Evolutionary conservation across 441 rosid species (phyloP).

Genomic region (Jatropha podagrica): DNA sequence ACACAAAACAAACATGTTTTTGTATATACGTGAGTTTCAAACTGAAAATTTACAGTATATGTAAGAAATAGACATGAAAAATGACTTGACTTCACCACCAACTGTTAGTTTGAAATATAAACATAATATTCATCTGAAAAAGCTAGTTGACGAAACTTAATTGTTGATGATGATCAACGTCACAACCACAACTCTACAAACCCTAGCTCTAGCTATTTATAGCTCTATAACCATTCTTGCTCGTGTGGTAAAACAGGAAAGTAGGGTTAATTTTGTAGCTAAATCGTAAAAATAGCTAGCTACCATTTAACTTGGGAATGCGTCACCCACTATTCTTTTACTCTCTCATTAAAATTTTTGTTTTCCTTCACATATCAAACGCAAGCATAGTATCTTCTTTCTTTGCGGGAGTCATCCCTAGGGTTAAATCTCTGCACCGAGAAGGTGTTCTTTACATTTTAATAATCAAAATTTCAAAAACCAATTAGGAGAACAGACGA

Average conservation of each 20-base stretch:
- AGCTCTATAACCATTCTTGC: neutral
- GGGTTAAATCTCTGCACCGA: too few relatives aligned
- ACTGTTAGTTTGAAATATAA: neutral
- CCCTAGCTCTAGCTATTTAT: slow-evolving; percentile 12
- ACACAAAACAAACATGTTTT: too few relatives aligned
- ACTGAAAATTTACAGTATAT: neutral
- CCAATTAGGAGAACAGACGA: neutral
- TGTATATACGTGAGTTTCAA: neutral
- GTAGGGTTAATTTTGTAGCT: neutral
- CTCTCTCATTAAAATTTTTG: too few relatives aligned
- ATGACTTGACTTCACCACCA: slow-evolving; percentile 28
- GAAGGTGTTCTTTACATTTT: too few relatives aligned
- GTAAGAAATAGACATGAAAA: slow-evolving; percentile 14
- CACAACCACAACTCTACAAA: slow-evolving; percentile 19
- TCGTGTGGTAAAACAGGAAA: slow-evolving; percentile 13
- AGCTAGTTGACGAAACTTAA: slow-evolving; percentile 4
- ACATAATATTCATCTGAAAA: neutral
- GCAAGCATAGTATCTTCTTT: too few relatives aligned
- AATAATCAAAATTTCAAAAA: too few relatives aligned
- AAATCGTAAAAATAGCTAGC: slow-evolving; percentile 1
- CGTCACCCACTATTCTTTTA: neutral
- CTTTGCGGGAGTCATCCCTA: too few relatives aligned
- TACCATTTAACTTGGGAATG: neutral
- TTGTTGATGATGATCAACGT: neutral
- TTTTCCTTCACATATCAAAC: too few relatives aligned